Base-by-base conservation (phyloP, 139 green algal genomes). In the Chlamydomonas sp. region DNA sequence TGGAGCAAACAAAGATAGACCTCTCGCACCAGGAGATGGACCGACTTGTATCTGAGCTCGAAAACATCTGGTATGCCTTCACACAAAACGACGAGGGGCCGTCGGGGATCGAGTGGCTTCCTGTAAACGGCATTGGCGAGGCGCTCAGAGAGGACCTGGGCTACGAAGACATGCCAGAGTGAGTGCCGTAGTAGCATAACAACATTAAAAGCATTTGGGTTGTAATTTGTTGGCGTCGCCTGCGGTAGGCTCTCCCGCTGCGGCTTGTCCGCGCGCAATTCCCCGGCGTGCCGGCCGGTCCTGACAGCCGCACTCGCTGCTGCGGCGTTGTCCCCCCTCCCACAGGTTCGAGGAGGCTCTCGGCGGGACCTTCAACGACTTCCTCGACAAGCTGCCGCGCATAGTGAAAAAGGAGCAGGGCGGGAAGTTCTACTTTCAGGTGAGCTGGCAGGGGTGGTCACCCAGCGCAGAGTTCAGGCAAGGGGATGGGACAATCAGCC, bases 121-220 rank as follows among this genome's bases (percentile, higher is more conserved):
- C 90, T 18, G 88, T 88, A 2, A 15, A 88, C 4, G 81, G 86
- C 8, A 80, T 91, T 15, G 90, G 57, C 18, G 75, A 89, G 12
- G 64, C 84, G n/a, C 84, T 93, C 63, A 77, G 80, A 7, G 69
- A 91, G 61, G 90, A 93, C 67, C 66, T 93, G 71, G 90, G 93
- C 14, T 96, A 97, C 77, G 94, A 97, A 85, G 94, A 97, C 83
- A 89, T 91, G 79, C 74, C 89, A 49, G 94, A 97, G 90, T 86
- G 59, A 73, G 82, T 57, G 15, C 31, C 31, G 31, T 49, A 49
- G 31, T 49, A 49, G 31, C 31, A 49, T 49, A 49, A 49, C 31
- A 49, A 49, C 31, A 49, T 49, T 49, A 49, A 49, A 49, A 49
- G 31, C 31, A 49, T 49, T 49, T 49, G 31, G 31, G 31, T 49